These are phyloP conservation scores for Lactarius tabidus DNA, from an alignment of 768 basidiomycete genomes.

Conservation along the genomic window DNA sequence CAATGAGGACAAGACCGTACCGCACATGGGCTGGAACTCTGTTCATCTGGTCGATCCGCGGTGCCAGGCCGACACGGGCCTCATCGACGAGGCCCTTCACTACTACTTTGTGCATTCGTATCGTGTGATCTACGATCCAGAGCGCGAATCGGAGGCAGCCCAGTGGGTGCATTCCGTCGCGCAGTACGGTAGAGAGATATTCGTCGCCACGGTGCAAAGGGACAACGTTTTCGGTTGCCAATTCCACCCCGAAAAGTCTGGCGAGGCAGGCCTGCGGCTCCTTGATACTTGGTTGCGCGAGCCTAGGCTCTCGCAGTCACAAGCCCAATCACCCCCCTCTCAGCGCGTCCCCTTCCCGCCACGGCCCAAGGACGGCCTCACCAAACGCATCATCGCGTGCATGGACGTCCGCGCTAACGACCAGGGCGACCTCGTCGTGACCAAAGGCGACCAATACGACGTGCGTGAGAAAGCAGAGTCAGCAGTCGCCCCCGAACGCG, in stretches of 20 bases:
- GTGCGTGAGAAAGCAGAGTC: constrained; percentile 93
- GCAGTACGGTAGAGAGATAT: constrained; percentile 91
- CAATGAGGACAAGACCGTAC: constrained; percentile 76
- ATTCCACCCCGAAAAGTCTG: constrained; percentile 98
- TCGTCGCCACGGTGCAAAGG: constrained; percentile 78
- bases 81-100: constrained; percentile 52
- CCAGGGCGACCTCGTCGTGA: constrained; percentile 93
- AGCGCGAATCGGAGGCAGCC: constrained; percentile 49
- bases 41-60: constrained; percentile 54
- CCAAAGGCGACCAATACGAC: constrained; percentile 99
- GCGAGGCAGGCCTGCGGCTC: constrained; percentile 76
- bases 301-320: constrained; percentile 39
- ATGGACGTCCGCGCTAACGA: constrained; percentile 98
- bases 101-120: constrained; percentile 99
- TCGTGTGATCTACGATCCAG: constrained; percentile 70
- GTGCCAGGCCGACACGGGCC: constrained; percentile 41
- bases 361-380: constrained; percentile 59
- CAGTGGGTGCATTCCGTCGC: constrained; percentile 83
- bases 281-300: constrained; percentile 75
- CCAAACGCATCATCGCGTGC: constrained; percentile 94
- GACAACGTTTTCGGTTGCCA: constrained; percentile 89
- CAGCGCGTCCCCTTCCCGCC: constrained; percentile 37
- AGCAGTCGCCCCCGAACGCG: constrained; percentile 15
- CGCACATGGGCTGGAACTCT: constrained; percentile 98
- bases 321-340: constrained; percentile 35